Evolutionary conservation across 2,329 filamentous ascomycete species (phyloP).

Genomic region (Nigrospora oryzae): DNA sequence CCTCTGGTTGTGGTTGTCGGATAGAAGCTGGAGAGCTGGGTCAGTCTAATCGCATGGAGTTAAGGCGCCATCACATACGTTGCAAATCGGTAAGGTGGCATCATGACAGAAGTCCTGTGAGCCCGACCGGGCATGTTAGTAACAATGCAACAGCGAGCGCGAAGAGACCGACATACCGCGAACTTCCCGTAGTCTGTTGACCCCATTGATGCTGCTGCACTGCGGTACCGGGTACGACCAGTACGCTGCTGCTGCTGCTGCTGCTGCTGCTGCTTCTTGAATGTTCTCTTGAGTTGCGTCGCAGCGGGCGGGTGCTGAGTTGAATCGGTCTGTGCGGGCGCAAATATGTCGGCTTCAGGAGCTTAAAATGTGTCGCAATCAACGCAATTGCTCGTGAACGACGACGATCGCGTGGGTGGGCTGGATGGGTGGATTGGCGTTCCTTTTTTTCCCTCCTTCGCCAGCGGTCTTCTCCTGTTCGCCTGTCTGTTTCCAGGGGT

Average conservation of each 20-base stretch:
- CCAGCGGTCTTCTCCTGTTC: no score
- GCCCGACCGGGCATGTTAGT: conserved; percentile 12
- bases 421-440: no score
- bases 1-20: conserved; percentile 46
- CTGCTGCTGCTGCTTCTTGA: neutral
- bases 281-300: no score
- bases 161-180: conserved; percentile 30
- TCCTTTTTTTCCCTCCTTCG: no score
- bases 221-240: neutral
- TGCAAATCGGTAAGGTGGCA: conserved; percentile 76
- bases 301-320: no score
- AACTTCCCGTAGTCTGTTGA: conserved; percentile 56
- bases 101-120: conserved; percentile 72
- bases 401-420: no score
- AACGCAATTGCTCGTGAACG: neutral
- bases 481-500: no score
- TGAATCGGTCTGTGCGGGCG: neutral
- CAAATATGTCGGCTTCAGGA: neutral
- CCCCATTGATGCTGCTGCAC: conserved; percentile 34
- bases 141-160: neutral
- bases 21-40: conserved; percentile 49
- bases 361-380: conserved; percentile 1
- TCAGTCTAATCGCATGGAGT: conserved; percentile 10
- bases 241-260: conserved; percentile 6
- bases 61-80: conserved; percentile 48